Evolutionary conservation across 2,329 filamentous ascomycete genomes (phyloP).

Genomic region (Talaromyces sp.): DNA sequence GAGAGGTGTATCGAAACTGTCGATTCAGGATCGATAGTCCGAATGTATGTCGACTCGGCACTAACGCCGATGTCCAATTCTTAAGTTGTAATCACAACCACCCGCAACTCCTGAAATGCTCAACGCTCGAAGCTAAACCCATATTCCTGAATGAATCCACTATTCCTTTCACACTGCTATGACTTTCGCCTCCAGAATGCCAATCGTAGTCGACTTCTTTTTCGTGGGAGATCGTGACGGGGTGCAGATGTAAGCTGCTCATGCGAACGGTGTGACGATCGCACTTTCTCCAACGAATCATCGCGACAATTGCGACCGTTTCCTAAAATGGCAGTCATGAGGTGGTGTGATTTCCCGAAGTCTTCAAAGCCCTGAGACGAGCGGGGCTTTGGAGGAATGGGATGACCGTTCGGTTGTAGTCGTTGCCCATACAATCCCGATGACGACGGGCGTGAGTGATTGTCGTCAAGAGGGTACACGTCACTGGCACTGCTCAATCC

Average conservation of each 20-base stretch:
- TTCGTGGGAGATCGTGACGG: slow-evolving; percentile 26
- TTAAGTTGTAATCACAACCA: slow-evolving; percentile 3
- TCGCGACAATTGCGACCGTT: slow-evolving; percentile 28
- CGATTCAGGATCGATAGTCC: not conserved
- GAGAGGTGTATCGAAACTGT: not conserved
- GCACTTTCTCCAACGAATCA: slow-evolving; percentile 27
- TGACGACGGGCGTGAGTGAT: slow-evolving; percentile 28
- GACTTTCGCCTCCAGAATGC: slow-evolving; percentile 41
- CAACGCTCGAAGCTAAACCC: not conserved
- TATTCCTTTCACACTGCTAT: slow-evolving; percentile 25
- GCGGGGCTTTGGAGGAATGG: slow-evolving; percentile 19
- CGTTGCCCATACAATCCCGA: slow-evolving; percentile 28
- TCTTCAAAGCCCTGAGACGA: slow-evolving; percentile 24
- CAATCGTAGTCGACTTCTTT: slow-evolving; percentile 39
- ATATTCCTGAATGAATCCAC: not conserved
- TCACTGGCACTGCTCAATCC: slow-evolving; percentile 30
- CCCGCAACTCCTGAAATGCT: slow-evolving; percentile 5
- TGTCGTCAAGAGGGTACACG: slow-evolving; percentile 23
- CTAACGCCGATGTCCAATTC: not conserved
- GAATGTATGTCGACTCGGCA: not conserved
- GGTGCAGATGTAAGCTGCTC: slow-evolving; percentile 3
- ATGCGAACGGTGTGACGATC: slow-evolving; percentile 20
- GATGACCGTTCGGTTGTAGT: slow-evolving; percentile 24
- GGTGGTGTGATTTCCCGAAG: slow-evolving; percentile 24
- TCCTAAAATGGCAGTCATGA: slow-evolving; percentile 22